These are phyloP conservation scores for Metschnikowia cubensis DNA, from an alignment of 805 yeast genomes.

Conservation along the genomic window DNA sequence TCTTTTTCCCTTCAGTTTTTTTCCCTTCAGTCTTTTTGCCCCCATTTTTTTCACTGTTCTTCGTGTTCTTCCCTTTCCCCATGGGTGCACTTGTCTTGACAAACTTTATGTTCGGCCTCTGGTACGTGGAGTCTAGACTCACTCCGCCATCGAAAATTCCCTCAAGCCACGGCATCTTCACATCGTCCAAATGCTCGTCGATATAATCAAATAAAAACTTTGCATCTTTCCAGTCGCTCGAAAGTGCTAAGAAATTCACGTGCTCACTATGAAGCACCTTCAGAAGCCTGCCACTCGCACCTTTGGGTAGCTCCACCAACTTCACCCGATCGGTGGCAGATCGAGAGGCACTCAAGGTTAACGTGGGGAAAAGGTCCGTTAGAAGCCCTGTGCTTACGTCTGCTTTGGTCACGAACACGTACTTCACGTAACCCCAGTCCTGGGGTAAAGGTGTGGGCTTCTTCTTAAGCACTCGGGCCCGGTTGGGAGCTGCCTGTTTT, in stretches of 20 bases:
- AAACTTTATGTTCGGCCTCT: conserved; percentile 13
- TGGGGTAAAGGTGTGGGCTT: neutral
- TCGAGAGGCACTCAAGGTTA: conserved; percentile 44
- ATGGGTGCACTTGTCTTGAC: conserved; percentile 13
- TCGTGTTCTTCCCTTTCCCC: conserved; percentile 4
- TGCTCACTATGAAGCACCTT: conserved; percentile 25
- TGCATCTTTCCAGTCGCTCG: conserved; percentile 26
- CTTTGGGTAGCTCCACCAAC: conserved; percentile 57
- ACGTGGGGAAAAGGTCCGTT: conserved; percentile 54
- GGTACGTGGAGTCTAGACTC: neutral
- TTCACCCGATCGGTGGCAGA: conserved; percentile 38
- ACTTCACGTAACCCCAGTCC: conserved; percentile 22
- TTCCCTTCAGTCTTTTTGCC: neutral
- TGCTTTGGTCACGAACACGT: conserved; percentile 58
- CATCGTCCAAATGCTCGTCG: conserved; percentile 29
- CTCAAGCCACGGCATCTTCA: conserved; percentile 45
- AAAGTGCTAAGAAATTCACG: conserved; percentile 33
- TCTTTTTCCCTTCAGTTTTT: too few species aligned
- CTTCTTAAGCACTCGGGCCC: conserved; percentile 14
- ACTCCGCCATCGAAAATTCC: conserved; percentile 22
- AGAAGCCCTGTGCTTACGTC: conserved; percentile 51
- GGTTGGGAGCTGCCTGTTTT: conserved; percentile 30
- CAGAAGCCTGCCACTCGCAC: conserved; percentile 30
- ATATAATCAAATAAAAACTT: conserved; percentile 27
- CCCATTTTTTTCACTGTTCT: neutral